Evolutionary conservation across 148 eudicot genomes (phyloP), one percentile per base, ranked within the genome.

Genomic region (Persicaria maculosa): DNA sequence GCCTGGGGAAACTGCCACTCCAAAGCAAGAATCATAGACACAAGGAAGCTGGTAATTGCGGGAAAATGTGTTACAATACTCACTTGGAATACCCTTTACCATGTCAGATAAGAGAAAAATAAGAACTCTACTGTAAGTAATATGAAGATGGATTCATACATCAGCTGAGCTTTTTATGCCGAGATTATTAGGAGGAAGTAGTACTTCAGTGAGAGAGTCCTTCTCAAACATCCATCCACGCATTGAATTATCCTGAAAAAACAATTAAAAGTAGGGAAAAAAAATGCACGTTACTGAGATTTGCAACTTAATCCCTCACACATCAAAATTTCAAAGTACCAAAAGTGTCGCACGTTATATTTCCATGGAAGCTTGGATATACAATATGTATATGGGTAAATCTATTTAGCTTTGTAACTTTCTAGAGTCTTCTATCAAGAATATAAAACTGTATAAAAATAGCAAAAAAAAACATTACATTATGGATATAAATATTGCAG

Each of bases 1-100:
- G 83, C 90, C 97, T 54, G 99, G 97, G 69, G 99, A 95, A 52
- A 85, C 80, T 78, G 97, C 91, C 72, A 95, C 70, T 67, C 97
- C 97, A 79, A 85, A 90, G 88, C 92, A 90, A 61, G 90, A 84
- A 81, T 90, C 92, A 47, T 83, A 92, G 16, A 74, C 88, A 77
- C 83, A 76, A 71, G 96, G 92, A 72, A 90, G 85, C 97, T 95
- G 92, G 78, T 6, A 36, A 65, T 65, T 17, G 15, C 19, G 9
- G 36, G 70, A 43, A 43, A 64, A 43, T 65, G 70, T 65, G n/a
- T 65, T 36, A 62, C 16, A 10, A 40, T 1, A 36, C 8, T 31
- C 15, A 14, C 47, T 9, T 4, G 47, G 46, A 36, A 65, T 22
- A 65, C 6, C 17, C 40, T n/a, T 14, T 16, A 36, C 3, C 68